phyloP scores from a whole-genome alignment of 192 early-diverging fungal species.

The Allomyces arbusculus region DNA sequence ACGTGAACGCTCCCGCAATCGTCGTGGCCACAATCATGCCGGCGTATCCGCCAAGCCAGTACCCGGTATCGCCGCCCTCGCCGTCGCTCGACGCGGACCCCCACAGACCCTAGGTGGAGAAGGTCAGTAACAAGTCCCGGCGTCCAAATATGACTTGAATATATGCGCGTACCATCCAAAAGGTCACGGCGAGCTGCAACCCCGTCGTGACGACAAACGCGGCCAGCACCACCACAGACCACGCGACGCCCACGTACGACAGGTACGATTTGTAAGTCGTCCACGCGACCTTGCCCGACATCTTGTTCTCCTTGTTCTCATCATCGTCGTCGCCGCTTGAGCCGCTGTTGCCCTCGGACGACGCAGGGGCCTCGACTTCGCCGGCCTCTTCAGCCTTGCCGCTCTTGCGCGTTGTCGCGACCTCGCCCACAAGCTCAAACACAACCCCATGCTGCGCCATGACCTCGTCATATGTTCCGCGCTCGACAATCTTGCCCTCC shows the following conservation, averaged over 20 bases:
- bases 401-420: slow-evolving; percentile 1
- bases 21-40: slow-evolving; percentile 24
- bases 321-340: slow-evolving; percentile 3
- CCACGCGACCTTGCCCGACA: background rate
- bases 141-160: no score
- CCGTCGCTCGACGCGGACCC: background rate
- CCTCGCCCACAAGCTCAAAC: slow-evolving; percentile 12
- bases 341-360: background rate
- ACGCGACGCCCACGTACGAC: background rate
- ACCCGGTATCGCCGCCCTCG: slow-evolving; percentile 17
- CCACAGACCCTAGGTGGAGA: background rate
- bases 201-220: no score
- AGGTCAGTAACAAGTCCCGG: no score
- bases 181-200: background rate
- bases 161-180: background rate
- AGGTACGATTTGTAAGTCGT: background rate
- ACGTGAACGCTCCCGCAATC: slow-evolving; percentile 14
- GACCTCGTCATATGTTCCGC: background rate
- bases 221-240: no score
- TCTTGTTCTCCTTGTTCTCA: slow-evolving; percentile 4
- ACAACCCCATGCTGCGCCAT: slow-evolving; percentile 13
- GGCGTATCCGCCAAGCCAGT: slow-evolving; percentile 42
- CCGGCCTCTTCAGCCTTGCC: background rate
- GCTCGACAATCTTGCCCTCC: background rate
- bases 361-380: background rate